Conservation (phyloP, 2,329 filamentous ascomycete genomes). For the Calonectria leucothoes region DNA sequence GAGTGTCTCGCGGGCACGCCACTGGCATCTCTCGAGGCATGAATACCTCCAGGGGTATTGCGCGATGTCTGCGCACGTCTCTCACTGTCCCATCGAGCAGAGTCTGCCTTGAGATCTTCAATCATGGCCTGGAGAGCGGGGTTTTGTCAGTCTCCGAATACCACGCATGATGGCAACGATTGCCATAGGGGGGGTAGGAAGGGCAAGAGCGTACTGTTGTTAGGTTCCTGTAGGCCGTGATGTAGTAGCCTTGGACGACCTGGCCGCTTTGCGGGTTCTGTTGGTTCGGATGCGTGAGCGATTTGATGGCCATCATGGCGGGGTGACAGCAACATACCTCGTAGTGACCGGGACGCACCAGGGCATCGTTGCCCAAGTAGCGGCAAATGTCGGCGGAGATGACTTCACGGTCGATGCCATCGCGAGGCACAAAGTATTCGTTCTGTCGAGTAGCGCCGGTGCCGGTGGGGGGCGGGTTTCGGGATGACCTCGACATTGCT, state of each 20-base stretch:
- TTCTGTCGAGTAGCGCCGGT: constrained; percentile 68
- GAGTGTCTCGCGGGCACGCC: constrained; percentile 59
- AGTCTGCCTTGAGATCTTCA: constrained; percentile 71
- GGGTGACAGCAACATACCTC: constrained; percentile 64
- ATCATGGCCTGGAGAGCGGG: constrained; percentile 66
- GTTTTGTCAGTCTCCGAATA: constrained; percentile 25
- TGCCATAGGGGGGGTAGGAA: not conserved
- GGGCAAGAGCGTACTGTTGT: constrained; percentile 71
- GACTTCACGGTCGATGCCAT: constrained; percentile 86
- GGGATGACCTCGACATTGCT: constrained; percentile 54
- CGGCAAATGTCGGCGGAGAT: constrained; percentile 88
- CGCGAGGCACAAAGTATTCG: constrained; percentile 83
- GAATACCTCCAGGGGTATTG: constrained; percentile 68
- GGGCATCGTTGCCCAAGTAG: constrained; percentile 84
- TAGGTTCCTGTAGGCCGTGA: constrained; percentile 82
- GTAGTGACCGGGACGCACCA: constrained; percentile 80
- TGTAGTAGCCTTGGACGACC: constrained; percentile 78
- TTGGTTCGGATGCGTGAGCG: constrained; percentile 32
- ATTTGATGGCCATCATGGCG: constrained; percentile 30
- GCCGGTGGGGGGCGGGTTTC: constrained; percentile 49
- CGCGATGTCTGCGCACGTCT: constrained; percentile 66
- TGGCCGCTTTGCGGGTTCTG: constrained; percentile 68
- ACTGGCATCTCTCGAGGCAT: constrained; percentile 62
- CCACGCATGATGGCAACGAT: not conserved
- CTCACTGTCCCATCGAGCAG: constrained; percentile 71